phyloP scores from a whole-genome alignment of 2,329 filamentous ascomycete species.

The Cladosporium cucumerinum region DNA sequence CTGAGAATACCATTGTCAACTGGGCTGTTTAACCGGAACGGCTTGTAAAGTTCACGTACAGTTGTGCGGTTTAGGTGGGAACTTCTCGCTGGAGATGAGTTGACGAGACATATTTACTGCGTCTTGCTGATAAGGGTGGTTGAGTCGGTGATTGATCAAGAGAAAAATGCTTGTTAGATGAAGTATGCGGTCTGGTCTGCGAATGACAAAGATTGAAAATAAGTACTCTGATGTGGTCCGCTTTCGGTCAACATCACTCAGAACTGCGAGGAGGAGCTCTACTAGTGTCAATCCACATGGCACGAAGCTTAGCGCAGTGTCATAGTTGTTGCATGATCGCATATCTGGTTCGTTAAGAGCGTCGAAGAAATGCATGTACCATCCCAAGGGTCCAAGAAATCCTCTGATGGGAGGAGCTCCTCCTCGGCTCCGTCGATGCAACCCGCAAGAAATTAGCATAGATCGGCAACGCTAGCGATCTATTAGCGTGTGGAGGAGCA shows the following conservation, averaged over 20 bases:
- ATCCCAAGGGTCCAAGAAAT: neutral
- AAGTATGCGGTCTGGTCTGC: neutral
- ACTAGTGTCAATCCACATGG: neutral
- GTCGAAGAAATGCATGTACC: neutral
- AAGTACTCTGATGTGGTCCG: neutral
- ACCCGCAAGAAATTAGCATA: neutral
- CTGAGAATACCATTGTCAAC: constrained; percentile 23
- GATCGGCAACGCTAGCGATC: neutral
- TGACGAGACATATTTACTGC: constrained; percentile 41
- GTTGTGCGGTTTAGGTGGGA: constrained; percentile 48
- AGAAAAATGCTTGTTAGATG: neutral
- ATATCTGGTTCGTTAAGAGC: neutral
- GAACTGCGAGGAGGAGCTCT: neutral
- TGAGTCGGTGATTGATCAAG: neutral
- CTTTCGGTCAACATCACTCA: neutral
- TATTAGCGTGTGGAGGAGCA: neutral
- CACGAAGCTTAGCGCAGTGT: neutral
- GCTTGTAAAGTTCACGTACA: constrained; percentile 30
- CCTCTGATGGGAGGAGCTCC: neutral
- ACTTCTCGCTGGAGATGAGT: constrained; percentile 48
- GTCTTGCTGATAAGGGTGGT: neutral
- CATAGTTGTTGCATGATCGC: neutral
- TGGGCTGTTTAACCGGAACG: neutral
- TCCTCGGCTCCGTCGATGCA: neutral
- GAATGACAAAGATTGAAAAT: neutral